Base-by-base conservation (phyloP, 179 eudicot species). In the Silene coronaria region DNA sequence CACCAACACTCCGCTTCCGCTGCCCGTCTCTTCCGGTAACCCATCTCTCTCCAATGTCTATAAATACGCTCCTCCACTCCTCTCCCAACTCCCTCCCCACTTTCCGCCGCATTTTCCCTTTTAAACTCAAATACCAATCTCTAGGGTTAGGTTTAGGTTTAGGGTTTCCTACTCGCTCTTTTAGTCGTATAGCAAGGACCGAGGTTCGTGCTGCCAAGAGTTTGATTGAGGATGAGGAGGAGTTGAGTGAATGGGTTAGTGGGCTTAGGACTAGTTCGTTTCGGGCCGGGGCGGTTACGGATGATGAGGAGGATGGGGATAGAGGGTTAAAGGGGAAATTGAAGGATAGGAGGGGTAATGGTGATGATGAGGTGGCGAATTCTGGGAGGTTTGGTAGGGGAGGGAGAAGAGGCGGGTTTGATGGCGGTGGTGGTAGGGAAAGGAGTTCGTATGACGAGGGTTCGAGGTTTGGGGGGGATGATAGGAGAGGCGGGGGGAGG, bases 141-240 rank as follows among this genome's bases (percentile, higher is more conserved):
- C 26, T 36, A 16, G 71, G 71, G 17, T 73, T 45, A 24, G 61
- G 73, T 26, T 51, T 45, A 26, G 62, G 74, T 30, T 59, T 51
- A 14, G 23, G 57, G 0, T 83, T 82, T 17, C 86, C 96, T 6
- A 65, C 82, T 68, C 87, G 85, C 21, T 71, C 89, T 2, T 62
- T 75, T 6, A 46, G 77, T 17, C 8, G 38, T 34, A 1, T 5
- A 5, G 26, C 80, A 23, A 42, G 79, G 19, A 30, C 80, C 62
- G 80, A 79, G 62, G 79, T 22, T 19, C 71, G 86, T 70, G 82
- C 80, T 11, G 55, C 89, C 0, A 90, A 85, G 86, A 94, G 94
- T 66, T 71, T 94, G 74, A 77, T 87, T 78, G 98, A 90, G 67
- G 98, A 92, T 62, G 97, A 94, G 68, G 91, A 91, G 48, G 98